Evolutionary conservation across 352 stramenopile species (phyloP).

Genomic region (Phytophthora agathidicida): DNA sequence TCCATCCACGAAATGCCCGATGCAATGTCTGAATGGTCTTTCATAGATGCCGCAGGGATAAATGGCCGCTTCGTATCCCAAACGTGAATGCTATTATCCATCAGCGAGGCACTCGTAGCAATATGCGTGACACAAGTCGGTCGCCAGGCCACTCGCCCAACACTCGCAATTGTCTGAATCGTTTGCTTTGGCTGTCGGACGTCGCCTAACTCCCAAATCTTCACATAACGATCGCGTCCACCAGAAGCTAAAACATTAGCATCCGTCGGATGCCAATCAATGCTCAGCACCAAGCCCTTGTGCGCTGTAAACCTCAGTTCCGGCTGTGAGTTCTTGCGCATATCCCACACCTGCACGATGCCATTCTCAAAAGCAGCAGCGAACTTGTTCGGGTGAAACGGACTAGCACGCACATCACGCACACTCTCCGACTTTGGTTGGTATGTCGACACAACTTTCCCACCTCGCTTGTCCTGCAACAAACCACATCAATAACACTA

Average conservation of each 20-base stretch:
- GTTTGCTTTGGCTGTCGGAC: constrained; percentile 80
- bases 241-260: constrained; percentile 77
- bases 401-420: constrained; percentile 78
- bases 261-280: constrained; percentile 84
- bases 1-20: constrained; percentile 89
- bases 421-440: constrained; percentile 89
- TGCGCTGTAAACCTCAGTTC: constrained; percentile 89
- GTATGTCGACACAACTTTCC: constrained; percentile 78
- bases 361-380: constrained; percentile 88
- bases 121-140: constrained; percentile 84
- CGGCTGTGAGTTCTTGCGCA: constrained; percentile 81
- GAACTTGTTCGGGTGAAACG: constrained; percentile 79
- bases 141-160: constrained; percentile 80
- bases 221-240: constrained; percentile 85
- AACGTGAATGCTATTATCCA: constrained; percentile 89
- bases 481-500: background rate
- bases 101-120: constrained; percentile 83
- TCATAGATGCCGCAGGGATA: constrained; percentile 86
- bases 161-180: constrained; percentile 87
- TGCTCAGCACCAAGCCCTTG: constrained; percentile 81
- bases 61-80: constrained; percentile 88
- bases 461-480: constrained; percentile 68
- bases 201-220: constrained; percentile 84
- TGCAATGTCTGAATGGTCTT: constrained; percentile 82
- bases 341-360: constrained; percentile 89